Evolutionary conservation across 2,329 filamentous ascomycete genomes (phyloP), one percentile per base, ranked within the genome.

Genomic region (Epichloe scottii): DNA sequence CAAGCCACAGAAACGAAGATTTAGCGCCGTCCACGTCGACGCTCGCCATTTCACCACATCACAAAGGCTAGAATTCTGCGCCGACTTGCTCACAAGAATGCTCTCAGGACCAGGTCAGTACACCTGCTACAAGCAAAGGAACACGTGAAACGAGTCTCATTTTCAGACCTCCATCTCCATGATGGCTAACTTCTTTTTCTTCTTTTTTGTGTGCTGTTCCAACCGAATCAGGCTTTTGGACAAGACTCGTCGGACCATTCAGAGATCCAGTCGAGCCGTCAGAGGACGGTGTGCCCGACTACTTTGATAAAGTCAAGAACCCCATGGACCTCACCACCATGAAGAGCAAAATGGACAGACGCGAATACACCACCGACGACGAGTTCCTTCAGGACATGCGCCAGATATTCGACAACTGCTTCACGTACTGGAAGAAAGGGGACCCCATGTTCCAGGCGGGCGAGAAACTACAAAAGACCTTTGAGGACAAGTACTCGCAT

Each of bases 321-420:
- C 80, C 80, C 0, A 83, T 84, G 79, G 79, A 82, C 57, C 71
- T 84, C 3, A 68, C 65, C 43, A 81, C 77, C 2, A 76, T 83
- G 66, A 81, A 81, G 63, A 63, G 55, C 45, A 82, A 81, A 64
- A 78, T 83, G 74, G 75, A 81, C 50, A 60, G 63, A 14, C 64
- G 63, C 19, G 71, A 75, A 57, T 84, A 84, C 60, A 59, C 52
- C 3, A 69, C 65, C 47, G 72, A 78, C 7, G 69, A 73, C 3
- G 75, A 80, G 49, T 83, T 83, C 56, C 62, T 73, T 38, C 64
- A 63, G 3, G 80, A 84, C 62, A 72, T 83, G 59, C 73, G 76
- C 6, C 77, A 79, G 59, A 83, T 84, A 37, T 82, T 82, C 53
- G 65, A 72, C 26, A 84, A 83, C 62, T 82, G 78, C 62, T 82